Conservation (phyloP, 164 flowering plant genomes). For the Saururus chinensis region DNA sequence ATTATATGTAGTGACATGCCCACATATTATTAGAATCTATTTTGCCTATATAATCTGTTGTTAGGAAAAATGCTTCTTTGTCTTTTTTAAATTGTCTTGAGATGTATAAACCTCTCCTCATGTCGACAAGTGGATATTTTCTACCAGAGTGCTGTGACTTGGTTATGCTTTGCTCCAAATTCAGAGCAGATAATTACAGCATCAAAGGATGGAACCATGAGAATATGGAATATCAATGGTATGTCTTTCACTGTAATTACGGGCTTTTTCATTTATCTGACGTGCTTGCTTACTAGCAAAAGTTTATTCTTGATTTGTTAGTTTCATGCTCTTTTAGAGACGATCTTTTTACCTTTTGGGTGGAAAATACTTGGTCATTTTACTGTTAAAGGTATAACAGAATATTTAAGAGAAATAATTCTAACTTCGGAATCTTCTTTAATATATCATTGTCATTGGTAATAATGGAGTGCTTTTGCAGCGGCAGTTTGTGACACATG, state of each 20-base stretch:
- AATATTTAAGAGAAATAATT: too few species aligned
- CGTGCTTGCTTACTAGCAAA: too few species aligned
- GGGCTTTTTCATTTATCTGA: background rate
- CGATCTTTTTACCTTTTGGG: too few species aligned
- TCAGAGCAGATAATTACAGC: slow-evolving; percentile 87
- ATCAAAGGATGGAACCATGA: slow-evolving; percentile 88
- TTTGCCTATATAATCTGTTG: background rate
- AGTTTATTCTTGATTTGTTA: background rate
- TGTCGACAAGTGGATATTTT: slow-evolving; percentile 1
- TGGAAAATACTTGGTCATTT: too few species aligned
- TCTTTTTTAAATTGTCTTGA: background rate
- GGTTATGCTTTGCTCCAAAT: slow-evolving; percentile 80
- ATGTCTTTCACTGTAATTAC: slow-evolving; percentile 8
- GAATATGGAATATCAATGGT: slow-evolving; percentile 98
- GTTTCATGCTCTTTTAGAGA: too few species aligned
- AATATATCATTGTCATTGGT: too few species aligned
- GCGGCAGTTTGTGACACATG: too few species aligned
- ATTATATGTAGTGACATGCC: too few species aligned
- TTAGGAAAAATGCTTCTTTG: background rate
- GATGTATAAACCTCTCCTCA: slow-evolving; percentile 1
- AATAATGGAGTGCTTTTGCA: too few species aligned
- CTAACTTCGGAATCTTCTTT: too few species aligned
- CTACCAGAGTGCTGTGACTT: slow-evolving; percentile 97
- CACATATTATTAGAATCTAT: too few species aligned
- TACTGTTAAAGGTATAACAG: too few species aligned